Evolutionary conservation across 2,329 filamentous ascomycete species (phyloP).

Genomic region (Colletotrichum liaoningense): DNA sequence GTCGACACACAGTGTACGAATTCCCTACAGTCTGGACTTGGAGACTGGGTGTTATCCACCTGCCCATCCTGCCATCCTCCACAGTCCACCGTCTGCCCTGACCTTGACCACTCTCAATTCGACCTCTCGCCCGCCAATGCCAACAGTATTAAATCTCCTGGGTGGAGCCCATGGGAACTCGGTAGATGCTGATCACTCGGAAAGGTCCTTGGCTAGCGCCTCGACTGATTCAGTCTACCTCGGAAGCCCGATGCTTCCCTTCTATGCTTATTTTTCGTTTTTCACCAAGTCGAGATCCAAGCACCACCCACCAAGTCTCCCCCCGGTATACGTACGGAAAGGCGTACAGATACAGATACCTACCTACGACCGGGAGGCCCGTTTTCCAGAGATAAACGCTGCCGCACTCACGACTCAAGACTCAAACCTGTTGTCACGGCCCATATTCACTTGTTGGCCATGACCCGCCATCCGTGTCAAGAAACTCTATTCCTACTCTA

Average conservation of each 20-base stretch:
- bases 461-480: not conserved
- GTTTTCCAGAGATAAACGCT: not conserved
- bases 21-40: not conserved
- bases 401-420: not conserved
- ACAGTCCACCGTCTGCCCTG: constrained; percentile 22
- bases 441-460: not conserved
- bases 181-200: constrained; percentile 32
- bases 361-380: not conserved
- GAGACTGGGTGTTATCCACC: not conserved
- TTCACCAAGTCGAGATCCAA: not conserved
- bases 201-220: constrained; percentile 17
- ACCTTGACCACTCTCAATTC: constrained; percentile 18
- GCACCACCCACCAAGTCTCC: not conserved
- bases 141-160: constrained; percentile 32
- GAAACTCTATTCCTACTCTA: not conserved
- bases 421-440: not conserved
- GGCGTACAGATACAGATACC: not conserved
- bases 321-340: not conserved
- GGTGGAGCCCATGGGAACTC: constrained; percentile 22
- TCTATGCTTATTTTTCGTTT: constrained; percentile 7
- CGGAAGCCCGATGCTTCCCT: constrained; percentile 1
- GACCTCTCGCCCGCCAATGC: constrained; percentile 21
- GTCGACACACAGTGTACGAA: not conserved
- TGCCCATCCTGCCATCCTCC: constrained; percentile 12
- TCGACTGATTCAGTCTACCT: constrained; percentile 25